Evolutionary conservation across 2,329 filamentous ascomycete species (phyloP).

Genomic region (Epichloe sibirici): DNA sequence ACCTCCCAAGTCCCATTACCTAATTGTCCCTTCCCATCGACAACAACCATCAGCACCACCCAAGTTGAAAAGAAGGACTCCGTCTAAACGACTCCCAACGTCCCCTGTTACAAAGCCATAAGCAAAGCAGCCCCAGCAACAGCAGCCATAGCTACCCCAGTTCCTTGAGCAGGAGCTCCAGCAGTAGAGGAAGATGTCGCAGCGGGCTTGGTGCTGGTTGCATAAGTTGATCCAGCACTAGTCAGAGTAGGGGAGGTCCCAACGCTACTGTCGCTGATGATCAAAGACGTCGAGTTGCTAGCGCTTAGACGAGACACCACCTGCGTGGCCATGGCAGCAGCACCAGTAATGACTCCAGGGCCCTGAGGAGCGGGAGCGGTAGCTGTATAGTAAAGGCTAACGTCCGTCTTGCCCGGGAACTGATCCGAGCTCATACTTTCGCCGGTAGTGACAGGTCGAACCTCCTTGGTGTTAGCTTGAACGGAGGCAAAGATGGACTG

Average conservation of each 20-base stretch:
- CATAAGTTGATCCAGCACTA: not conserved
- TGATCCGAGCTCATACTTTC: slow-evolving; percentile 20
- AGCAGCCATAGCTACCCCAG: slow-evolving; percentile 12
- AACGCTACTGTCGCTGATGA: slow-evolving; percentile 1
- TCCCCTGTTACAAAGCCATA: slow-evolving; percentile 14
- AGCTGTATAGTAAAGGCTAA: slow-evolving; percentile 30
- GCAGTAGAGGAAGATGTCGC: slow-evolving; percentile 6
- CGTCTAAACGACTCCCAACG: not conserved
- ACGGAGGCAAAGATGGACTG: slow-evolving; percentile 21
- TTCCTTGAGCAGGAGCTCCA: slow-evolving; percentile 15
- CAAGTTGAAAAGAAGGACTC: not conserved
- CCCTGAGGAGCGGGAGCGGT: slow-evolving; percentile 21
- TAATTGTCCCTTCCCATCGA: not conserved
- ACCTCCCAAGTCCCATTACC: not conserved
- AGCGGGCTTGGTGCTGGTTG: not conserved
- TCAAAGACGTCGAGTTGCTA: slow-evolving; percentile 4
- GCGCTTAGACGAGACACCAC: slow-evolving; percentile 9
- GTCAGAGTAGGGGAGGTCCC: not conserved
- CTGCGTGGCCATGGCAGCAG: slow-evolving; percentile 23
- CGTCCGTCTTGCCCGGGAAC: slow-evolving; percentile 24
- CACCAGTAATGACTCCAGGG: slow-evolving; percentile 29
- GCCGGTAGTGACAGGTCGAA: slow-evolving; percentile 16
- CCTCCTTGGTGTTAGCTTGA: slow-evolving; percentile 12
- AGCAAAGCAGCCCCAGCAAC: slow-evolving; percentile 18
- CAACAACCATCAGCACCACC: not conserved